Evolutionary conservation across 1,284 basidiomycete genomes (phyloP).

Genomic region (Singerocomus inundabilis): DNA sequence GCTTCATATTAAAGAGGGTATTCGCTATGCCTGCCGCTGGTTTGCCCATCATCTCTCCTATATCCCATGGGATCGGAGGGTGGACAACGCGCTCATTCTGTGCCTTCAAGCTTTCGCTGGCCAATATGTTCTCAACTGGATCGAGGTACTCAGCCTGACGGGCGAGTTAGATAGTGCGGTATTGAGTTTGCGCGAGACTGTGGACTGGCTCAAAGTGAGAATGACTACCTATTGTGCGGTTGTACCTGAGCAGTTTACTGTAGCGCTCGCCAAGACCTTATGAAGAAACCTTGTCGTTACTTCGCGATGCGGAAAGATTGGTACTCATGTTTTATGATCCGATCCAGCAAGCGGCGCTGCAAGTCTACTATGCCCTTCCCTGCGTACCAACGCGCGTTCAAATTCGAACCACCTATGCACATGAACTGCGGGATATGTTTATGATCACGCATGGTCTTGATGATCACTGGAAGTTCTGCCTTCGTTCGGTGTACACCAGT

Average conservation of each 20-base stretch:
- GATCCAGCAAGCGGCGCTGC: slow-evolving; percentile 18
- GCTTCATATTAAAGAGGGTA: slow-evolving; percentile 11
- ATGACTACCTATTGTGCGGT: neutral
- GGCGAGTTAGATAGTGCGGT: slow-evolving; percentile 19
- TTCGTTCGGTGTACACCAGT: slow-evolving; percentile 15
- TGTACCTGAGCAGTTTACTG: neutral
- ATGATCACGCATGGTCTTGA: slow-evolving; percentile 12
- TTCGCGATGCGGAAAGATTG: slow-evolving; percentile 24
- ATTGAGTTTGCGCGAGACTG: slow-evolving; percentile 13
- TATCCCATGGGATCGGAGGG: slow-evolving; percentile 2
- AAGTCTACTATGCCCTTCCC: slow-evolving; percentile 23
- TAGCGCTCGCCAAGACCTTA: slow-evolving; percentile 6
- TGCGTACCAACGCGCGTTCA: slow-evolving; percentile 11
- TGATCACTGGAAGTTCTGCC: slow-evolving; percentile 16
- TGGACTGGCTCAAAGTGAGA: slow-evolving; percentile 21
- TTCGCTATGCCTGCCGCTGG: slow-evolving; percentile 26
- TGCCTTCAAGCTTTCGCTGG: slow-evolving; percentile 16
- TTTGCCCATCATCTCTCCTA: slow-evolving; percentile 20
- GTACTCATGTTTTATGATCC: slow-evolving; percentile 24
- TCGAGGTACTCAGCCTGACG: slow-evolving; percentile 23
- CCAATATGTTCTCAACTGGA: slow-evolving; percentile 18
- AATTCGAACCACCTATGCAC: slow-evolving; percentile 16
- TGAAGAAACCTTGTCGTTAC: slow-evolving; percentile 8
- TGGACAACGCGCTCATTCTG: slow-evolving; percentile 10
- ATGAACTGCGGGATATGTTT: slow-evolving; percentile 15